Conservation (phyloP, 805 yeast genomes). For the Zygotorulaspora danielsina region DNA sequence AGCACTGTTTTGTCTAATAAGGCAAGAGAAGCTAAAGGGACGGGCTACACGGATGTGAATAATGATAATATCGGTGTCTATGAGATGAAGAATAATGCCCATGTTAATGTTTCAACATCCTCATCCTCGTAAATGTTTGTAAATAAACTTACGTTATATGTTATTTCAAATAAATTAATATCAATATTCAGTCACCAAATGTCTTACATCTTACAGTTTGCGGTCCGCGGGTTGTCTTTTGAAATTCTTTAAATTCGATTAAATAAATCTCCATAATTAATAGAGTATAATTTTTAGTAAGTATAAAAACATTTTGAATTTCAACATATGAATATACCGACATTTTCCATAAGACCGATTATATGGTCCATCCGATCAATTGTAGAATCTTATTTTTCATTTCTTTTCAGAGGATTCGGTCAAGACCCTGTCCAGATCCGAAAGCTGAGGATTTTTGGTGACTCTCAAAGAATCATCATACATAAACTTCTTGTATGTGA, state of each 20-base stretch:
- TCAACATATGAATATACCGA: conserved; percentile 1
- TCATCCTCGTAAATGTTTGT: conserved; percentile 3
- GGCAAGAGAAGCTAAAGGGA: conserved; percentile 17
- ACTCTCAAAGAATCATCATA: conserved; percentile 49
- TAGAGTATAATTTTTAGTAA: conserved; percentile 1
- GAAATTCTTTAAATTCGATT: conserved; percentile 2
- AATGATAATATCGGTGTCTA: conserved; percentile 4
- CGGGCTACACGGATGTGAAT: conserved; percentile 1
- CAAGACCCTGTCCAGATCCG: conserved; percentile 32
- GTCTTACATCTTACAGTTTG: too few relatives aligned
- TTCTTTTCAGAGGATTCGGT: conserved; percentile 13
- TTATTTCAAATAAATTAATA: background rate
- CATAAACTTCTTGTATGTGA: conserved; percentile 48
- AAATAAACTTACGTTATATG: background rate
- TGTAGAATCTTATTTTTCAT: background rate
- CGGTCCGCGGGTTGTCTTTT: too few relatives aligned
- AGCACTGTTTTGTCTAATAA: conserved; percentile 14
- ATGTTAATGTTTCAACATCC: conserved; percentile 6
- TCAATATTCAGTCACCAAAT: background rate
- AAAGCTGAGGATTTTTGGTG: conserved; percentile 41
- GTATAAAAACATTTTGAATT: background rate
- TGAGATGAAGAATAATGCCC: conserved; percentile 9
- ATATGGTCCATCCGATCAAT: background rate
- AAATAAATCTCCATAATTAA: conserved; percentile 2
- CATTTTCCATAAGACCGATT: background rate